Evolutionary conservation across 1,139 yeast species (phyloP), one percentile per base, ranked within the genome.

Genomic region (Pichia sp.): DNA sequence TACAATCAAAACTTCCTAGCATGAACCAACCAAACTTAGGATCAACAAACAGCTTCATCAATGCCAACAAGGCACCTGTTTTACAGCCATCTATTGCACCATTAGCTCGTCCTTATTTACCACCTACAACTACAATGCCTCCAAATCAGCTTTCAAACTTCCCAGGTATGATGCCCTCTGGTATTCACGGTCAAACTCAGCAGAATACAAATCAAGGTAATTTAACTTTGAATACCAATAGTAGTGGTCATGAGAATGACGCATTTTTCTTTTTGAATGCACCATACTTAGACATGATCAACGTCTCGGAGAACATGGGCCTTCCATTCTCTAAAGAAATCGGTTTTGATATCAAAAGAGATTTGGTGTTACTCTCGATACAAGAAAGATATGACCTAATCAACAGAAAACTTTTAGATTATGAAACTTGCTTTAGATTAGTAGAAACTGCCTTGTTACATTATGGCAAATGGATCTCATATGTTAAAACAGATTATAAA

Each of bases 381-480:
- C 36, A 32, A 28, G 35, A 36, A 28, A 33, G 37, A 47, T 33
- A 59, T 36, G 78, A 74, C 46, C 53, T 74, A 3, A 62, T 77
- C 9, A 54, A 65, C 4, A 49, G 68, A 30, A 74, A 75, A 2
- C 60, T 80, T 11, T 49, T 82, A 10, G 56, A 72, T 2, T 57
- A 66, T 33, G 55, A 56, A 4, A 74, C 75, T 40, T 72, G 74
- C 0, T 50, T 64, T 8, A 63, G 62, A 21, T 55, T 81, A 30
- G 58, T 81, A 45, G 63, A 65, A 33, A 69, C 67, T 39, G 80
- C 79, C 51, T 60, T 79, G 32, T 64, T 73, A 35, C 69, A 75
- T 47, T 82, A 77, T 49, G 85, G 85, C 12, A 63, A 79, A 25
- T 82, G 91, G 93, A 78, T 79, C 1, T 70, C 81, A 34, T 83